Evolutionary conservation across 2,329 filamentous ascomycete species (phyloP).

Genomic region (Diaporthe caulivora): DNA sequence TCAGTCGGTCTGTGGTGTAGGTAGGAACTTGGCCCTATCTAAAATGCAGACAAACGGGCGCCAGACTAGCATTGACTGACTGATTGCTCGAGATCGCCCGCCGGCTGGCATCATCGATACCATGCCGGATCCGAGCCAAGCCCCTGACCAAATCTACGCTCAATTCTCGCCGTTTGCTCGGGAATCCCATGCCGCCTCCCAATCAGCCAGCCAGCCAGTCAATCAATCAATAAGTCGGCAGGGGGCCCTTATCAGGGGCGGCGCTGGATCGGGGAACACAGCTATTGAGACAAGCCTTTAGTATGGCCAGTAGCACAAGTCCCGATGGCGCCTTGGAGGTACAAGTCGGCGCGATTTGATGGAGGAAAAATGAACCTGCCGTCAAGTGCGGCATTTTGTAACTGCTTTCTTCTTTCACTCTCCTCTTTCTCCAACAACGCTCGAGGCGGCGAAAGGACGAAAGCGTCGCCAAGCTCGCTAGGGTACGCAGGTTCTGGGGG

Average conservation of each 20-base stretch:
- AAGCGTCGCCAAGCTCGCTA: slow-evolving; percentile 20
- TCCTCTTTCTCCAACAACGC: too few relatives aligned
- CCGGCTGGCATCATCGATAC: slow-evolving; percentile 18
- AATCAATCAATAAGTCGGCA: neutral
- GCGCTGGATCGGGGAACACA: neutral
- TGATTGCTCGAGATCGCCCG: neutral
- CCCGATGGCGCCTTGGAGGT: neutral
- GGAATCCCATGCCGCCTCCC: neutral
- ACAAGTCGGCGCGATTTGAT: neutral
- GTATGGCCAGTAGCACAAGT: neutral
- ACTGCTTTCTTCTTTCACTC: too few relatives aligned
- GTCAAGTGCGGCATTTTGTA: slow-evolving; percentile 22
- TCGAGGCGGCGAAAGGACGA: neutral
- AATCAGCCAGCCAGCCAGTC: neutral
- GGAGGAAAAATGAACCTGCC: neutral
- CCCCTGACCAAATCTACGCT: neutral
- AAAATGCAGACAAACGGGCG: too few relatives aligned
- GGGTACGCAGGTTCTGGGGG: neutral
- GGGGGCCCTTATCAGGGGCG: neutral
- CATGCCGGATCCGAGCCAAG: slow-evolving; percentile 6
- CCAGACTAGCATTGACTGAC: neutral
- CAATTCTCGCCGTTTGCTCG: slow-evolving; percentile 11
- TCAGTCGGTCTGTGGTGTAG: neutral
- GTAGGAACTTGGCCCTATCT: neutral
- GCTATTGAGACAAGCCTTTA: neutral